Evolutionary conservation across 345 rosid genomes (phyloP).

Genomic region (Murraya paniculata): DNA sequence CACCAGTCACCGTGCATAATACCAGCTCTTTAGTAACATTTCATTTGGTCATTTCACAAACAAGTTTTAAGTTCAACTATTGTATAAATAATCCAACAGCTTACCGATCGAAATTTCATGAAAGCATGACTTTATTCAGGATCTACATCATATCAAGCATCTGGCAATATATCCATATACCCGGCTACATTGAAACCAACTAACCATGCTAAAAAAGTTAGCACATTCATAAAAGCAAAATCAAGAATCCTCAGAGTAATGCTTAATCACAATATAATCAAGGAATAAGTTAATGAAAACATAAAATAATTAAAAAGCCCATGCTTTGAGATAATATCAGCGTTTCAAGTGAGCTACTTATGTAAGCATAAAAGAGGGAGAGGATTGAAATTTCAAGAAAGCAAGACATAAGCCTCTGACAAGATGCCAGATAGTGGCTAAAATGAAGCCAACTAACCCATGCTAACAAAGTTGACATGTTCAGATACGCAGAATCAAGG

Average conservation of each 20-base stretch:
- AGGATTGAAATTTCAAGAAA: neutral
- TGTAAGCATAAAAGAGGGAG: neutral
- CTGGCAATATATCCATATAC: neutral
- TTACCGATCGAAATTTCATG: neutral
- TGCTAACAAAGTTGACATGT: neutral
- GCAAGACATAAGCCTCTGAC: neutral
- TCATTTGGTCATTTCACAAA: neutral
- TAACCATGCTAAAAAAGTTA: neutral
- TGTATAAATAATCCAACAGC: neutral
- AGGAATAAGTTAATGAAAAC: neutral
- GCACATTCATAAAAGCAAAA: neutral
- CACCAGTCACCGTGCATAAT: neutral
- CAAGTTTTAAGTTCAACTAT: neutral
- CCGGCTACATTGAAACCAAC: neutral
- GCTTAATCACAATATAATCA: neutral
- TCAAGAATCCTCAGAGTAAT: neutral
- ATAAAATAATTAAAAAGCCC: neutral
- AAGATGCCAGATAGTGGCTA: neutral
- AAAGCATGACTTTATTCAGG: neutral
- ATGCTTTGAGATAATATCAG: neutral
- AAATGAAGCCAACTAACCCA: constrained; percentile 1
- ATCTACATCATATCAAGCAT: neutral
- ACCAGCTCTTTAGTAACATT: neutral
- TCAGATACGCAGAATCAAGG: too few species aligned
- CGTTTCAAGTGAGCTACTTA: neutral